These are phyloP conservation scores for Penicillium soppii DNA, from an alignment of 495 filamentous ascomycete genomes.

Conservation along the genomic window DNA sequence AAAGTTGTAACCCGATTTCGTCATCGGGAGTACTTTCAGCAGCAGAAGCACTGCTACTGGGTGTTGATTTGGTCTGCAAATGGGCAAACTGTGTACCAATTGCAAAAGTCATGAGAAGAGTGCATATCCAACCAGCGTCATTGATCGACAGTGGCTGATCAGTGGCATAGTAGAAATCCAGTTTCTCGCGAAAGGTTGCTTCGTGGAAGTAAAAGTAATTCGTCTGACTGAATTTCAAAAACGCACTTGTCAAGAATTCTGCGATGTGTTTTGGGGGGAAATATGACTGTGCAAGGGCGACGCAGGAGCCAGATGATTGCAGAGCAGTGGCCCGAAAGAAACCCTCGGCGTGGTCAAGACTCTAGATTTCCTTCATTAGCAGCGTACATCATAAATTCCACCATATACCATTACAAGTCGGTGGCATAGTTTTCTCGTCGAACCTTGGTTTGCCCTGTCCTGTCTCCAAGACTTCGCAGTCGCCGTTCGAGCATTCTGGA, in stretches of 20 bases:
- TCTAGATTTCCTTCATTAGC: neutral
- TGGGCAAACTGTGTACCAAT: slow-evolving; percentile 23
- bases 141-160: slow-evolving; percentile 6
- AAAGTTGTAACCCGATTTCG: slow-evolving; percentile 2
- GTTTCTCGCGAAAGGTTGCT: slow-evolving; percentile 9
- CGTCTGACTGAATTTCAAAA: slow-evolving; percentile 11
- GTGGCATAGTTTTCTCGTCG: neutral
- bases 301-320: slow-evolving; percentile 11
- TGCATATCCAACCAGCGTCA: slow-evolving; percentile 20
- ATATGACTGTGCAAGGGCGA: slow-evolving; percentile 8
- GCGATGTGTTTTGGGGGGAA: slow-evolving; percentile 12
- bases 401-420: neutral
- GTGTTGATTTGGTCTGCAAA: slow-evolving; percentile 10
- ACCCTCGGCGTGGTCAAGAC: neutral
- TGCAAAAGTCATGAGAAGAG: slow-evolving; percentile 22
- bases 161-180: slow-evolving; percentile 11
- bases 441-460: neutral
- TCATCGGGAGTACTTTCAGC: neutral
- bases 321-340: slow-evolving; percentile 12
- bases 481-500: slow-evolving; percentile 11
- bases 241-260: slow-evolving; percentile 12
- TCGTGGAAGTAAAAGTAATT: slow-evolving; percentile 20
- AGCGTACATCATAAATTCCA: neutral
- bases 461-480: slow-evolving; percentile 12
- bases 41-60: neutral